phyloP scores from a whole-genome alignment of 1,139 yeast genomes.

The Wickerhamomyces sp. region DNA sequence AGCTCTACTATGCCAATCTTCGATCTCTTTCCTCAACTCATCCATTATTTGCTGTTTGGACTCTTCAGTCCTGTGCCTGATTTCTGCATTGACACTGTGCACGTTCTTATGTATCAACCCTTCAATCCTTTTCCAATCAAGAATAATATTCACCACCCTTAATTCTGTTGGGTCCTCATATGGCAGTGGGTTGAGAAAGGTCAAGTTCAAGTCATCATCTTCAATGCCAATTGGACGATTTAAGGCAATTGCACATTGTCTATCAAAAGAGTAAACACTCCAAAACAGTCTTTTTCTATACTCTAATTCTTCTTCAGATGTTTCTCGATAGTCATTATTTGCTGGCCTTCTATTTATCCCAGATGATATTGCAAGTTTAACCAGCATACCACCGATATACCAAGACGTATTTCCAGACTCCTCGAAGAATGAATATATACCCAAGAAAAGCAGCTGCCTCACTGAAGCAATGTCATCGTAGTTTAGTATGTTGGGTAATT shows the following conservation, averaged over 20 bases:
- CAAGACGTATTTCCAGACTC: constrained; percentile 41
- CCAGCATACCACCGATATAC: constrained; percentile 44
- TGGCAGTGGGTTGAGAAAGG: constrained; percentile 34
- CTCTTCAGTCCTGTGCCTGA: constrained; percentile 24
- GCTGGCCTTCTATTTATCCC: constrained; percentile 37
- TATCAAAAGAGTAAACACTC: constrained; percentile 46
- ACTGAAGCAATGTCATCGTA: constrained; percentile 35
- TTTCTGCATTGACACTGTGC: constrained; percentile 37
- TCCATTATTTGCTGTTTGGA: constrained; percentile 29
- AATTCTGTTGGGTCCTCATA: constrained; percentile 37
- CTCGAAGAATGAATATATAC: constrained; percentile 43
- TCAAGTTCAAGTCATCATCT: constrained; percentile 43
- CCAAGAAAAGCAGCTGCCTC: constrained; percentile 36
- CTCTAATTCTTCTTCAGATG: constrained; percentile 34
- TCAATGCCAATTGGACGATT: constrained; percentile 42
- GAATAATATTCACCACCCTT: constrained; percentile 36
- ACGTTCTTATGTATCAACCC: constrained; percentile 38
- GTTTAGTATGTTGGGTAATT: constrained; percentile 31
- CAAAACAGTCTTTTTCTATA: constrained; percentile 43
- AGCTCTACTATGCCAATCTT: constrained; percentile 35
- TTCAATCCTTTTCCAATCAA: constrained; percentile 38
- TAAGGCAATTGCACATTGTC: constrained; percentile 38
- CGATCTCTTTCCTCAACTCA: constrained; percentile 36
- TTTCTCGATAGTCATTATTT: constrained; percentile 23
- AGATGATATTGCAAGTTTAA: constrained; percentile 37